Base-by-base conservation (phyloP, 1,284 basidiomycete genomes). In the Xerocomus minutiporus region DNA sequence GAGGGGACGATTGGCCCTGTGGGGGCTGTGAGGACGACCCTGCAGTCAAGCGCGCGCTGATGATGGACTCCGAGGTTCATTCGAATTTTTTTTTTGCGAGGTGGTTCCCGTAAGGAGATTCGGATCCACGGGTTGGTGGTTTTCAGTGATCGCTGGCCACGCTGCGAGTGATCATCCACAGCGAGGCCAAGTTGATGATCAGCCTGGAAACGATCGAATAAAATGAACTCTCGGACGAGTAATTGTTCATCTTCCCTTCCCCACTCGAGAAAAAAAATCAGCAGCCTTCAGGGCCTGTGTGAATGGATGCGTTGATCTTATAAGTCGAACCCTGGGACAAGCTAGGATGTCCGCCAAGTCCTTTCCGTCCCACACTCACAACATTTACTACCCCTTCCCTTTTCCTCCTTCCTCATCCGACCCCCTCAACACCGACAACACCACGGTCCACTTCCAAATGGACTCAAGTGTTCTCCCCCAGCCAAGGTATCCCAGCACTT, bases 401-500 rank as follows among this genome's bases (percentile, higher is more conserved):
- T 62, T 64, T 55, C 60, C 42, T 67, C 69, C 56, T 64, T 47
- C 62, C 46, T 43, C 46, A 55, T 43, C 26, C 43, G 26, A 42
- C 40, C 1, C 8, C 42, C 26, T 63, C 56, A 48, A 52, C 56
- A 54, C 31, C 11, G 31, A 31, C 31, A 31, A 31, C 31, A 31
- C 31, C 31, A 32, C 12, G 32, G 47, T 50, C 40, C 48, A 36
- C 23, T 36, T 2, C 26, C 48, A 56, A 29, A 66, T 66, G 65
- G 64, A 70, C 52, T 53, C 53, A 8, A 56, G 48, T 34, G 43
- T 36, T 46, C 42, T 57, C 23, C 44, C 52, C 13, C 53, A 60
- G 28, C 56, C 61, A 64, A 69, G 70, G 58, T 70, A 67, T 55
- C 56, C 57, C 58, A 60, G 56, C 59, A 73, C 75, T 54, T 79